Percentiles rank a stretch among this genome's conserved stretches.
phyloP scores from a whole-genome alignment of 2,329 filamentous ascomycete genomes.

The Clonostachys rosea region DNA sequence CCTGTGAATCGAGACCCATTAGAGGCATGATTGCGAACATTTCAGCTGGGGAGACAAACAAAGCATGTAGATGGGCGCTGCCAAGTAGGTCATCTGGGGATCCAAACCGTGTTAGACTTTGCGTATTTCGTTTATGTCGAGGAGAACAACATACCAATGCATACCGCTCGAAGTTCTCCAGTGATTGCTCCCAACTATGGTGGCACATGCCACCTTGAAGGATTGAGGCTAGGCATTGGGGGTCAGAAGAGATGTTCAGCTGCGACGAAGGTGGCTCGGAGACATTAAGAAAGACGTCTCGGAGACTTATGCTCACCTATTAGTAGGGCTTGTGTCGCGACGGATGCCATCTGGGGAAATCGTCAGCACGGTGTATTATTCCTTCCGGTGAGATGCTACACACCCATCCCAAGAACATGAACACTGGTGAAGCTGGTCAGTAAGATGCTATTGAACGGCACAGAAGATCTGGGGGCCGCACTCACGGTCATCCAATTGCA shows the following conservation, averaged over 20 bases:
- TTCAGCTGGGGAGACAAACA: slow-evolving; percentile 4
- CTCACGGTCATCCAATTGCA: slow-evolving; percentile 15
- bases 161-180: slow-evolving; percentile 9
- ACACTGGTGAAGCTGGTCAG: slow-evolving; percentile 4
- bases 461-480: neutral
- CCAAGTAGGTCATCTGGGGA: slow-evolving; percentile 11
- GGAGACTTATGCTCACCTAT: slow-evolving; percentile 3
- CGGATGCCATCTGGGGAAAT: slow-evolving; percentile 2
- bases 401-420: slow-evolving; percentile 18
- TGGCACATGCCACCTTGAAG: slow-evolving; percentile 8
- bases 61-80: slow-evolving; percentile 20
- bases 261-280: no score
- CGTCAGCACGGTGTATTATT: no score
- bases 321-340: slow-evolving; percentile 9
- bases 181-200: slow-evolving; percentile 14
- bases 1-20: no score
- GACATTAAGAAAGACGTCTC: no score
- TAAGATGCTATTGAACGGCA: neutral
- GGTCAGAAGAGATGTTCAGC: no score
- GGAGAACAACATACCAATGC: slow-evolving; percentile 7
- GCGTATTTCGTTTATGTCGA: no score
- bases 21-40: no score
- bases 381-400: neutral
- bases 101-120: neutral
- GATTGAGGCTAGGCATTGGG: slow-evolving; percentile 5